Evolutionary conservation across 2,329 filamentous ascomycete genomes (phyloP), one percentile per base, ranked within the genome.

Genomic region (Sordariomycetes sp.): DNA sequence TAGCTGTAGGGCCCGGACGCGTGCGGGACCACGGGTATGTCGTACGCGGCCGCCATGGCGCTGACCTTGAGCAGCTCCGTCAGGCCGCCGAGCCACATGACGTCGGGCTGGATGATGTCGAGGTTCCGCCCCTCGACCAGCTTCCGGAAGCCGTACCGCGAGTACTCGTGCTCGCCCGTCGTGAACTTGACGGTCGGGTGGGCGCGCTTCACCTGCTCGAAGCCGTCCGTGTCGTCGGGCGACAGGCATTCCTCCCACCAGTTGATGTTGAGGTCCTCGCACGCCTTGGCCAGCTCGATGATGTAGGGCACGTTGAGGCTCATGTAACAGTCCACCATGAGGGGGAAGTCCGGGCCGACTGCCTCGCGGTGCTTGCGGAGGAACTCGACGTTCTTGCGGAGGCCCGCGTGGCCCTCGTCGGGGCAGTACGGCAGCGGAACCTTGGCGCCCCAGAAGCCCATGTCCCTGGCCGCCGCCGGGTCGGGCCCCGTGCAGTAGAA

Each of bases 321-420:
- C 91, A 96, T 96, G 74, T 95, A 96, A 77, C 91, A 96, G 74
- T 96, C 91, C 5, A 96, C 91, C 77, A 95, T 91, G 62, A 96
- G 79, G 52, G 91, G 91, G 69, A 94, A 96, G 69, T 96, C 88
- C 0, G 90, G 88, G 0, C 91, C 91, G 51, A 96, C 86, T 57
- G 82, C 82, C 67, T 90, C 87, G 57, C 90, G 83, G 70, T 96
- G 89, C 70, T 89, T 86, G 63, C 86, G 83, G 54, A 96, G 79
- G 68, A 91, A 96, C 68, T 90, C 90, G 57, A 96, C 80, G 68
- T 96, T 96, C 77, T 95, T 95, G 68, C 81, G 81, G 65, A 96
- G 74, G 3, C 91, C 91, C 59, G 80, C 83, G 25, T 84, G 83
- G 5, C 90, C 91, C 67, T 96, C 91, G 54, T 91, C 90, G 1